Base-by-base conservation (phyloP, 225 moss, liverwort and hornwort genomes). In the Antitrichia curtipendula region DNA sequence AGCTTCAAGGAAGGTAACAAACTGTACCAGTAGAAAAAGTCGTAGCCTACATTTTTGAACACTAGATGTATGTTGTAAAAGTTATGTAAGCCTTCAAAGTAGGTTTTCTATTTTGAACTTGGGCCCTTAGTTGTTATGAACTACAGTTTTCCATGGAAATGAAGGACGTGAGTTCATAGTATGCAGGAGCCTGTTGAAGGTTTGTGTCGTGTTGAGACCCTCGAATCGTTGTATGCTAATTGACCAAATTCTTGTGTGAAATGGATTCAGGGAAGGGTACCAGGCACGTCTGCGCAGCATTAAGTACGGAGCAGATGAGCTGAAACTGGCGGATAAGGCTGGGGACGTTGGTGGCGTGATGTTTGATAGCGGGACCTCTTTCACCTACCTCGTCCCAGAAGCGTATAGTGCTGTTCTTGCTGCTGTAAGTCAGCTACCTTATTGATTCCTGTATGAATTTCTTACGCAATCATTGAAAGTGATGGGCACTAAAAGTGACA, bases 361-460 rank as follows among this genome's bases (percentile, higher is more conserved):
- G 85, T 97, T 98, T 87, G 97, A 98, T 85, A 97, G 97, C 64
- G 98, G 98, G 50, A 96, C 96, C 24, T 96, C 98, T 62, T 98
- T 95, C 86, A 96, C 98, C 5, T 97, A 96, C 89, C 90, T 98
- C 62, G 90, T 93, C n/a, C 94, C 97, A 72, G 81, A 91, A 47
- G 86, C 95, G 16, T 98, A 94, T 80, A 47, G 38, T 36, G 93
- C 93, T 23, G 94, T 98, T 62, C 91, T 98, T 87, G 57, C 78
- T 86, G 94, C 96, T 90, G 97, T 98, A 90, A 93, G 94, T 87
- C 13, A 45, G 23, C 84, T 84, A 53, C 73, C 6, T 13, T 41
- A 20, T 10, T 74, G 8, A 61, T 49, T 49, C 13, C 14, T n/a
- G 13, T n/a, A 49, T 2, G 24, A 50, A 29, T 38, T 74, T 27